Evolutionary conservation across 2,329 filamentous ascomycete genomes (phyloP), one percentile per base, ranked within the genome.

Genomic region (Blastomyces emzantsi): DNA sequence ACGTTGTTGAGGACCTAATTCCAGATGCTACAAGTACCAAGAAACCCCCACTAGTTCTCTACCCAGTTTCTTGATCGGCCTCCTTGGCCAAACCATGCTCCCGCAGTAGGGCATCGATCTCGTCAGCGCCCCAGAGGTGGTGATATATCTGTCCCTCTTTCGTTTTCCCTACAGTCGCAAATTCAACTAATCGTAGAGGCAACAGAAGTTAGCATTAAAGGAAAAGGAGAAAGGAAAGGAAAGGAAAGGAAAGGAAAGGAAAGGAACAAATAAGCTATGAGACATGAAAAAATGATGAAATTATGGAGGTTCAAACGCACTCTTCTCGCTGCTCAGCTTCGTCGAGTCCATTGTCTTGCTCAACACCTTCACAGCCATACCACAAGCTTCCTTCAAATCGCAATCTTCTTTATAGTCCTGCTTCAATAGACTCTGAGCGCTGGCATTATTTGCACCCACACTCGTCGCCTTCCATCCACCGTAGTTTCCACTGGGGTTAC

Each of bases 281-380:
- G 36, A 39, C 36, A 39, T 13, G 36, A 39, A 13, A 39, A 39
- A 13, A 39, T 39, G 36, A 9, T 2, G 19, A 36, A 22, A 39
- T 3, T 8, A 4, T 47, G 30, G 49, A 39, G 39, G 19, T 11
- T 55, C 7, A 30, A 54, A 82, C 90, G 78, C 80, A 96, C 92
- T 96, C 86, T 99, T 99, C 84, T 99, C 94, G 74, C 92, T 96
- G 82, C 92, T 97, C 74, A 99, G 80, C 83, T 97, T 99, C 62
- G 93, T 97, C 63, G 92, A 96, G 77, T 99, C 94, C 95, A 99
- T 99, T 6, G 94, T 99, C 87, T 99, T 99, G 85, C 94, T 97
- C 69, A 99, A 80, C 67, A 99, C 94, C 85, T 99, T 99, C 76
- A 99, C 94, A 13, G 94, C 94, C 83, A 97, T 89, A 62, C 89